Percentiles rank a stretch among this genome's conserved stretches.
phyloP scores from a whole-genome alignment of 2,329 filamentous ascomycete species.

The Berkeleyomyces rouxiae region DNA sequence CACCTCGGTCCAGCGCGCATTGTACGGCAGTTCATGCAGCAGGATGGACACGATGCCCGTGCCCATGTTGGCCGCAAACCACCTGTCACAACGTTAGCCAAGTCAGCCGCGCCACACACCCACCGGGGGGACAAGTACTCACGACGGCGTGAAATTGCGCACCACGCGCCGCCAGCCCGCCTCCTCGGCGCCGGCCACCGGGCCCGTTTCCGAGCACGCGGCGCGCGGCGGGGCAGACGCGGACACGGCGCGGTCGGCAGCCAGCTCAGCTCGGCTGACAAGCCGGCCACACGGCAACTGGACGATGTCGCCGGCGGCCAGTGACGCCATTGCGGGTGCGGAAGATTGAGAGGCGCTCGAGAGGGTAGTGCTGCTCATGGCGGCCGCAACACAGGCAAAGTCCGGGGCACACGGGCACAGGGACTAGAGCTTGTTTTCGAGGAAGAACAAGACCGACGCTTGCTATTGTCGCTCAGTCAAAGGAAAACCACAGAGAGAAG shows the following conservation, averaged over 20 bases:
- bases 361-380: background rate
- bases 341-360: background rate
- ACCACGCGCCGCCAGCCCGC: conserved; percentile 30
- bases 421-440: no score
- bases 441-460: no score
- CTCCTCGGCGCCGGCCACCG: conserved; percentile 16
- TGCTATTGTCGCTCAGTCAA: no score
- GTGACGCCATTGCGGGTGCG: background rate
- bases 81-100: conserved; percentile 16
- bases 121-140: no score
- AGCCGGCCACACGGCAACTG: conserved; percentile 6
- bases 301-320: background rate
- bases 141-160: conserved; percentile 37
- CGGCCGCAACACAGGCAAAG: background rate
- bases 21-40: conserved; percentile 44
- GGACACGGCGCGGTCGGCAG: background rate
- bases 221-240: background rate
- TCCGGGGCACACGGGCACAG: no score
- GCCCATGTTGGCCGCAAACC: conserved; percentile 48
- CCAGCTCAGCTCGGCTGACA: background rate
- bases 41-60: conserved; percentile 51
- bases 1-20: conserved; percentile 38
- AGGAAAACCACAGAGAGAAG: no score
- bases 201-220: background rate
- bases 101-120: no score